phyloP scores from a whole-genome alignment of 208 protist genomes.

The Blastocrithidia nonstop region DNA sequence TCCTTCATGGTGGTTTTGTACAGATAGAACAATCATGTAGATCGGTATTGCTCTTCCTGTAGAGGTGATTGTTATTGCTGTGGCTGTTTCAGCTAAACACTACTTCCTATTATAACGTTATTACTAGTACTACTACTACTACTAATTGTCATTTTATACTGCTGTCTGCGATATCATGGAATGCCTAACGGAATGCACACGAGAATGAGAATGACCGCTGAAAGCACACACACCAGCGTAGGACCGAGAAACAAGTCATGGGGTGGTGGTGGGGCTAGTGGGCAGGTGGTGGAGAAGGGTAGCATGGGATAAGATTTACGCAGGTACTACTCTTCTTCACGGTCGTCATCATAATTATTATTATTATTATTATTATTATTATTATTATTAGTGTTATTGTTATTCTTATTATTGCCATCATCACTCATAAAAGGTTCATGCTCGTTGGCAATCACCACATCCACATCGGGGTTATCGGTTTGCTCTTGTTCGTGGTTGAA shows the following conservation, averaged over 20 bases:
- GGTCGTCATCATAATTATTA: conserved; percentile 4
- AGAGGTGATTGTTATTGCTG: too few relatives aligned
- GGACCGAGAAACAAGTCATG: conserved; percentile 31
- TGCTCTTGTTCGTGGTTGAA: too few relatives aligned
- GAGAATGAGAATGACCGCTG: conserved; percentile 22
- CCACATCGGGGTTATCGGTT: too few relatives aligned
- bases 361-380: conserved; percentile 7
- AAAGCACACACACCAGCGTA: conserved; percentile 12
- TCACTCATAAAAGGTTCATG: too few relatives aligned
- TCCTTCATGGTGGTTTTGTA: conserved; percentile 3
- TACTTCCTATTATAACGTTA: too few relatives aligned
- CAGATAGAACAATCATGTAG: conserved; percentile 16
- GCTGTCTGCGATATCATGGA: conserved; percentile 50
- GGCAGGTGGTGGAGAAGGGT: conserved; percentile 2
- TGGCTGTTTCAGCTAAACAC: too few relatives aligned
- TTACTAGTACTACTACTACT: conserved; percentile 9
- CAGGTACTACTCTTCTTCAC: conserved; percentile 6
- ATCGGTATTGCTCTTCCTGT: conserved; percentile 37
- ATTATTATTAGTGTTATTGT: conserved; percentile 5
- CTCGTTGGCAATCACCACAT: too few relatives aligned
- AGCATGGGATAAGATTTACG: too few relatives aligned
- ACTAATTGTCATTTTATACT: conserved; percentile 16
- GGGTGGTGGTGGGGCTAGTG: conserved; percentile 24
- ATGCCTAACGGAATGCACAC: conserved; percentile 29
- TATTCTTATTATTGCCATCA: background rate